Base-by-base conservation (phyloP, 495 filamentous ascomycete genomes). In the Penicillium samsonianum region DNA sequence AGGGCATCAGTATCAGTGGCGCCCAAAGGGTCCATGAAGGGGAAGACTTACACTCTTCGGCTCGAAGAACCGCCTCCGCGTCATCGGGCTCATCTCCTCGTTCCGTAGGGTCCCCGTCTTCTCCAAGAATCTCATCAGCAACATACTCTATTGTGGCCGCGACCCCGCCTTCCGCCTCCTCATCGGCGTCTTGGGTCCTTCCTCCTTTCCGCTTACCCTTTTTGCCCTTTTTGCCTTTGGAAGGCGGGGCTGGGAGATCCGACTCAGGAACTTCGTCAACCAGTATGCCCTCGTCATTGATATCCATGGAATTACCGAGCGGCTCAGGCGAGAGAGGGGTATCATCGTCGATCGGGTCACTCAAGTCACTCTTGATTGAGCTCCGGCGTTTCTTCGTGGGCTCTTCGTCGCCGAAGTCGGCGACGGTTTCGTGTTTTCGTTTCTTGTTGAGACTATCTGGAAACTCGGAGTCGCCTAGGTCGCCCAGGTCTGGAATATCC, bases 11-110 rank as follows among this genome's bases (percentile, higher is more conserved):
- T 61, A 55, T 57, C 48, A 20, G 17, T 25, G 37, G 44, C 52
- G n/a, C 30, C 30, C 10, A 37, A 48, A 55, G 50, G 17, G 17
- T 9, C 49, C 46, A 25, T 16, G 22, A 40, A 30, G 23, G 22
- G 23, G n/a, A 19, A 44, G 35, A 75, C 87, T 72, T 82, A 92
- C 89, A 76, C 72, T 91, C 90, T 65, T 78, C 77, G 1, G 61
- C 50, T 57, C 71, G 73, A 10, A 76, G 69, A 28, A 71, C 57
- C 9, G 67, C 68, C 41, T 78, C 76, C 26, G 70, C 67, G 49
- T 78, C 76, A 51, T 76, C 71, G 20, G 54, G 69, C 40, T 77
- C 73, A 30, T 80, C 77, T 22, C 57, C 74, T 7, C 64, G 72
- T 57, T 80, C 78, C 22, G 63, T 70, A 20, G 65, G 56, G 57